Percentiles rank a stretch among this genome's conserved stretches.
phyloP scores from a whole-genome alignment of 1,284 basidiomycete genomes.

The Albatrellus sp. region DNA sequence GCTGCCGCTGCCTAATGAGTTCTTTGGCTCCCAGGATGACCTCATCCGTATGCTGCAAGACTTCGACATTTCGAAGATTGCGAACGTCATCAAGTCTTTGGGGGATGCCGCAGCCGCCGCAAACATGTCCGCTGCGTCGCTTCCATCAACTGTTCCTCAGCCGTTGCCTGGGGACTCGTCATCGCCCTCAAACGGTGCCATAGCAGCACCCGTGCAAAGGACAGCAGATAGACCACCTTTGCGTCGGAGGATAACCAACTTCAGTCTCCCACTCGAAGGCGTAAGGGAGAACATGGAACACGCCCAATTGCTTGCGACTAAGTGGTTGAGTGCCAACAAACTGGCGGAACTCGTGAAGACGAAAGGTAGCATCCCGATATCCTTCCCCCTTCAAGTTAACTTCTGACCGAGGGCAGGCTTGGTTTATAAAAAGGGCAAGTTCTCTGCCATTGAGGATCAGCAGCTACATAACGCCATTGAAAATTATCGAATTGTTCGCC shows the following conservation, averaged over 20 bases:
- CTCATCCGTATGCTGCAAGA: constrained; percentile 58
- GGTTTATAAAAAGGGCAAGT: constrained; percentile 76
- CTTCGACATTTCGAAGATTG: constrained; percentile 58
- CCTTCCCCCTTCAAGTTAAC: not conserved
- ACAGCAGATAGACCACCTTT: constrained; percentile 32
- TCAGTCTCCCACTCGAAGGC: constrained; percentile 20
- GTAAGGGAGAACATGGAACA: constrained; percentile 26
- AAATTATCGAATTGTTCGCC: constrained; percentile 43
- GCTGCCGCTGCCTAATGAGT: constrained; percentile 23
- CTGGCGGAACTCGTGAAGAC: constrained; percentile 52
- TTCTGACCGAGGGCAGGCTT: constrained; percentile 34
- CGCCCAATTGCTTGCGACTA: constrained; percentile 46
- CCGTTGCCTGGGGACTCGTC: not conserved
- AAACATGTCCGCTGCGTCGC: constrained; percentile 18
- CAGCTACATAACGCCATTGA: constrained; percentile 54
- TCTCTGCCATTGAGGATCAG: constrained; percentile 63
- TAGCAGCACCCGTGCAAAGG: constrained; percentile 14
- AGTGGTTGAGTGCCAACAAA: constrained; percentile 61
- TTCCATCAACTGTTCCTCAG: not conserved
- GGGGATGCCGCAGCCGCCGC: constrained; percentile 40
- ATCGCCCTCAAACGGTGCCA: not conserved
- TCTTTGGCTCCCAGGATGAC: constrained; percentile 58
- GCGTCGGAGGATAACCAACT: constrained; percentile 18
- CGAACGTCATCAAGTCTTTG: constrained; percentile 48
- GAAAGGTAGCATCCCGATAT: constrained; percentile 38